These are phyloP conservation scores for Abrus precatorius DNA, from an alignment of 306 rosid species.

Conservation along the genomic window DNA sequence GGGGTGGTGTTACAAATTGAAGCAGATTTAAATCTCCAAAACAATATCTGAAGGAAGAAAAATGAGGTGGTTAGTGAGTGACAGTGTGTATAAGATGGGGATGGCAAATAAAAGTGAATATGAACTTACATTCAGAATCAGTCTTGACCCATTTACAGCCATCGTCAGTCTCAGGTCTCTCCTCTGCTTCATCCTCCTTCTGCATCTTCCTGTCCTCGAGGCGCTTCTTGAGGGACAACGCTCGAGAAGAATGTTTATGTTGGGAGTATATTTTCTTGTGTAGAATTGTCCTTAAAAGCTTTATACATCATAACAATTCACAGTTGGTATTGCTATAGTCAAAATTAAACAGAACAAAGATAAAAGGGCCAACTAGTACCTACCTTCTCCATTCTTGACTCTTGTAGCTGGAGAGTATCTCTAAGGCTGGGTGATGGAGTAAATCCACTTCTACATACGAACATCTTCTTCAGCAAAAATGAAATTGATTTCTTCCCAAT, in stretches of 20 bases:
- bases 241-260: slow-evolving; percentile 49
- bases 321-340: too few species aligned
- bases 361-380: neutral
- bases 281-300: slow-evolving; percentile 78
- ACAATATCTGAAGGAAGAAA: slow-evolving; percentile 72
- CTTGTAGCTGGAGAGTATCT: slow-evolving; percentile 64
- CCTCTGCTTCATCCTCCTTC: slow-evolving; percentile 44
- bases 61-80: slow-evolving; percentile 6
- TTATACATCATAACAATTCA: neutral
- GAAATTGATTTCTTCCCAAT: slow-evolving; percentile 77
- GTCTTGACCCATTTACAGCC: slow-evolving; percentile 87
- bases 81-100: neutral
- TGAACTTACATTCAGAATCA: slow-evolving; percentile 82
- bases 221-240: slow-evolving; percentile 61
- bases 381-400: slow-evolving; percentile 90
- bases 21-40: slow-evolving; percentile 72
- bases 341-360: too few species aligned
- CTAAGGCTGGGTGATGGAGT: slow-evolving; percentile 66
- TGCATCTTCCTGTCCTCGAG: slow-evolving; percentile 56
- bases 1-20: slow-evolving; percentile 36
- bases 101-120: neutral
- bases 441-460: slow-evolving; percentile 74
- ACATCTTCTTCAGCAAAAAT: slow-evolving; percentile 79
- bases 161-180: slow-evolving; percentile 49
- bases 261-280: slow-evolving; percentile 69